Base-by-base conservation (phyloP, 1,139 yeast genomes). In the Kurtzmaniella quercitrusa region DNA sequence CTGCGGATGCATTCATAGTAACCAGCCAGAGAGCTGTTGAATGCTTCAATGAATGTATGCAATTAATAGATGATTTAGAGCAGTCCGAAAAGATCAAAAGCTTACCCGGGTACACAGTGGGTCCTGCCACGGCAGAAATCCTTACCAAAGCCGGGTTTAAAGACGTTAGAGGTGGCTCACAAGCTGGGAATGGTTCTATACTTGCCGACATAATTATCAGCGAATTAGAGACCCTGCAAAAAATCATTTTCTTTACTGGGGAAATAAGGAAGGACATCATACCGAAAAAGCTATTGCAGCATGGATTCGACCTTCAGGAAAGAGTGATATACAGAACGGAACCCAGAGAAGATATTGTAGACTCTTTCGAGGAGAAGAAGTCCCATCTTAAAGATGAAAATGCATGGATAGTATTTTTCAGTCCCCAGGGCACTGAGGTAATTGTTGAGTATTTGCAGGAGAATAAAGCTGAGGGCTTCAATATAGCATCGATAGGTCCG, bases 21-120 rank as follows among this genome's bases (percentile, higher is more conserved):
- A 90, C 98, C 0, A 85, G 95, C 3, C 97, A 91, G 59, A 65
- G 98, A 51, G 95, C 97, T 0, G 95, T 91, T 0, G 97, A 91
- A 55, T 85, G 91, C 29, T 63, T 85, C 14, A 71, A 73, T 41
- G 72, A 68, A 41, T 77, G 77, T 39, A 62, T 78, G 34, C 38
- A 63, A 2, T 34, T 48, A n/a, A 43, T 62, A 3, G 37, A 46
- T 8, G 52, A 54, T n/a, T 48, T 44, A 3, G 49, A 34, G 3
- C 41, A 51, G n/a, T 53, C 59, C 16, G 48, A 53, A 0, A 42
- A 36, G 4, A 65, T 80, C 2, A 63, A 76, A 11, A 44, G 52
- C 1, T 81, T 79, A 53, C 75, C 82, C 0, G 84, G 84, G 0
- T 93, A 83, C 56, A 89, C 97, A 0, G 97, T 93, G 6, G 98